phyloP scores from a whole-genome alignment of 2,329 filamentous ascomycete genomes.

The Tolypocladium guangdongense region DNA sequence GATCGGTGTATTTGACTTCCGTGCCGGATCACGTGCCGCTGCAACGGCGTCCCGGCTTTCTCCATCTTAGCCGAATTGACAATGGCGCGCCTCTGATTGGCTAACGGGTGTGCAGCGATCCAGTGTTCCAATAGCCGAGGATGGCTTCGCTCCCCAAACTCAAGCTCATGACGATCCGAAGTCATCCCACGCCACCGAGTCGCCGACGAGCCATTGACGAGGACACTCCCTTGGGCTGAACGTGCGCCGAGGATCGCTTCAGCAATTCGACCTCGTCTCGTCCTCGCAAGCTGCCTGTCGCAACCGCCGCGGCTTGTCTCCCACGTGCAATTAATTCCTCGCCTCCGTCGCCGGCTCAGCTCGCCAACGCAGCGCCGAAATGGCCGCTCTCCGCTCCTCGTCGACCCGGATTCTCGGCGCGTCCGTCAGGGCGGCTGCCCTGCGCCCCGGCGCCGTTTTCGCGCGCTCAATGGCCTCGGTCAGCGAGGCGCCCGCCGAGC shows the following conservation, averaged over 20 bases:
- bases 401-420: slow-evolving; percentile 40
- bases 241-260: background rate
- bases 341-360: background rate
- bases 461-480: slow-evolving; percentile 44
- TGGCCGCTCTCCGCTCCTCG: slow-evolving; percentile 52
- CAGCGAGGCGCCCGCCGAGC: slow-evolving; percentile 48
- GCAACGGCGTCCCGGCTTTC: slow-evolving; percentile 12
- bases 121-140: slow-evolving; percentile 8
- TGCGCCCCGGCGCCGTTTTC: slow-evolving; percentile 29
- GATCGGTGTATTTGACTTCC: slow-evolving; percentile 1
- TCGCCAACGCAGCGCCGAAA: slow-evolving; percentile 14
- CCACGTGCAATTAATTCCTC: background rate
- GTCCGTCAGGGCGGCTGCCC: slow-evolving; percentile 25
- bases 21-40: no score
- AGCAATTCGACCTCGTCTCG: background rate
- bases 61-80: slow-evolving; percentile 19
- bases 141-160: slow-evolving; percentile 4
- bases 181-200: background rate
- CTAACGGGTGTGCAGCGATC: slow-evolving; percentile 1
- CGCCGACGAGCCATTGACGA: background rate
- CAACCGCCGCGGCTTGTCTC: background rate
- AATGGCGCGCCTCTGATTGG: slow-evolving; percentile 13
- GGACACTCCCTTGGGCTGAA: background rate
- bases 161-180: slow-evolving; percentile 2
- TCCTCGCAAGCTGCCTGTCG: background rate